phyloP scores from a whole-genome alignment of 257 asterid genomes.

The Solanum microdontum region DNA sequence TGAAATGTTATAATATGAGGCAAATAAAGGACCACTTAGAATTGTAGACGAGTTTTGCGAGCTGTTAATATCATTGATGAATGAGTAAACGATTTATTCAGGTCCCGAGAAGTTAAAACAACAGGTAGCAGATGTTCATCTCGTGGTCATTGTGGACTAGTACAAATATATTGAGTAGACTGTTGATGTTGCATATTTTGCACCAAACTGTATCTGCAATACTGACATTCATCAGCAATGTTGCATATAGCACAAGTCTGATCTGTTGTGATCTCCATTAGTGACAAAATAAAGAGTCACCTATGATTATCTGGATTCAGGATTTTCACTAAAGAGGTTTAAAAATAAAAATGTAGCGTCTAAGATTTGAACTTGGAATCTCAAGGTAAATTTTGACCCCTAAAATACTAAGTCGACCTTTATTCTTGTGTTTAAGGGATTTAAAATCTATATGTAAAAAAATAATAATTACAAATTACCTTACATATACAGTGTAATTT shows the following conservation, averaged over 20 bases:
- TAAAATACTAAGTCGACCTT: background rate
- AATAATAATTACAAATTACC: too few relatives aligned
- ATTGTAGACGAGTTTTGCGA: background rate
- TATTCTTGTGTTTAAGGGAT: background rate
- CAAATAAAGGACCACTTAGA: background rate
- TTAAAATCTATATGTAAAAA: too few relatives aligned
- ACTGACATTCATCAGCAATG: background rate
- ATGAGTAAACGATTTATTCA: background rate
- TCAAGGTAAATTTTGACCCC: background rate
- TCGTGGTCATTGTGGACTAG: background rate
- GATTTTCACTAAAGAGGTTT: too few relatives aligned
- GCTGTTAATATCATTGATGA: background rate
- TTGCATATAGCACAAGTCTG: background rate
- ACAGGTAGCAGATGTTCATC: background rate
- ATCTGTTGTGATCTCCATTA: background rate
- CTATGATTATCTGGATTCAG: too few relatives aligned
- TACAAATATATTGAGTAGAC: background rate
- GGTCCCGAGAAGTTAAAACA: background rate
- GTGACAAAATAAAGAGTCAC: too few relatives aligned
- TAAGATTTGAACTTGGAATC: background rate
- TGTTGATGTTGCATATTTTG: background rate
- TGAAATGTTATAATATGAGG: background rate
- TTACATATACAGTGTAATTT: too few relatives aligned
- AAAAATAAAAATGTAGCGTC: background rate
- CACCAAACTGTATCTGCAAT: too few relatives aligned